These are phyloP conservation scores for Talaromyces sp. DNA, from an alignment of 2,329 filamentous ascomycete species.

Conservation along the genomic window DNA sequence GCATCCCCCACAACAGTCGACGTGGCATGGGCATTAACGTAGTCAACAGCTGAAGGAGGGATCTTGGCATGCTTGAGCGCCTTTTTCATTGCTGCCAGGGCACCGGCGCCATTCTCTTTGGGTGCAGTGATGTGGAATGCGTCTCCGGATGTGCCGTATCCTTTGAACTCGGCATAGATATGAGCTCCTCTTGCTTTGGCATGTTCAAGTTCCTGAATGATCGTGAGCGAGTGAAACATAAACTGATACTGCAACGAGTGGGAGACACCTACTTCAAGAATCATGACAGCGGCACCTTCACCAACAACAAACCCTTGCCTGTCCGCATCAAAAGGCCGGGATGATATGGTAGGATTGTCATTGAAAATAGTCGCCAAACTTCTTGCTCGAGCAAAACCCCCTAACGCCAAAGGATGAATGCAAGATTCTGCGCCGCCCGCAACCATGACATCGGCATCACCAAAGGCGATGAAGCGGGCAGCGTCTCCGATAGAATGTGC, in stretches of 20 bases:
- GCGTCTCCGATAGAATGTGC: conserved; percentile 94
- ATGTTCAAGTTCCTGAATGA: conserved; percentile 69
- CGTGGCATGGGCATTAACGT: conserved; percentile 94
- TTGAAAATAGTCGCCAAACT: conserved; percentile 83
- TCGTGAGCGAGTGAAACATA: not conserved
- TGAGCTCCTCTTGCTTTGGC: conserved; percentile 71
- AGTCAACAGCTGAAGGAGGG: conserved; percentile 69
- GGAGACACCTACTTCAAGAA: conserved; percentile 62
- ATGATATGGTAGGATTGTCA: conserved; percentile 64
- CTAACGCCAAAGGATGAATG: conserved; percentile 88
- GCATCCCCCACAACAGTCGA: conserved; percentile 80
- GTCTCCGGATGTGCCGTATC: conserved; percentile 88
- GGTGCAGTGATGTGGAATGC: conserved; percentile 93
- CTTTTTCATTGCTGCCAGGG: conserved; percentile 77
- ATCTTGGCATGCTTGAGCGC: conserved; percentile 71
- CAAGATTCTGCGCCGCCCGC: conserved; percentile 95
- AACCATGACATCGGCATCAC: conserved; percentile 91
- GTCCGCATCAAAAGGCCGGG: conserved; percentile 78
- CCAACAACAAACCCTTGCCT: conserved; percentile 86
- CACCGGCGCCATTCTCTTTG: conserved; percentile 74
- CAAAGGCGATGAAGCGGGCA: conserved; percentile 82
- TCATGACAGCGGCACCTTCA: conserved; percentile 81
- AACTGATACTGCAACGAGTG: not conserved
- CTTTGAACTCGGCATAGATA: conserved; percentile 84
- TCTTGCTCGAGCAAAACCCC: conserved; percentile 82